phyloP scores from a whole-genome alignment of 202 grass and related monocot genomes.

The Setaria italica region DNA sequence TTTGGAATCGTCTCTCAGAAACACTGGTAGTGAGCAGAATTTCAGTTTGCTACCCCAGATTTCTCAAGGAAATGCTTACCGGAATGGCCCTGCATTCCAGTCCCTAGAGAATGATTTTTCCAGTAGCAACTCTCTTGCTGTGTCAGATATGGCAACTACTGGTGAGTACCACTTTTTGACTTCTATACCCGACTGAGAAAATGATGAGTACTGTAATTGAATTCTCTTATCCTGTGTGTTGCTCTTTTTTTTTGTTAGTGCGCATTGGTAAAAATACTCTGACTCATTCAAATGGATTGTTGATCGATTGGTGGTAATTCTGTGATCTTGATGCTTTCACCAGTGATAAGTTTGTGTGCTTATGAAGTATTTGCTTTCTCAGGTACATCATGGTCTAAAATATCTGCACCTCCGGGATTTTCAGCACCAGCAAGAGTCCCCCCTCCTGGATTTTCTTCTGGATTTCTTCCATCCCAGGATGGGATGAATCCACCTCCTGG shows the following conservation, averaged over 20 bases:
- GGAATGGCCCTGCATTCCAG: slow-evolving; percentile 56
- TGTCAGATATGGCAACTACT: slow-evolving; percentile 42
- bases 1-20: slow-evolving; percentile 61
- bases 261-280: slow-evolving; percentile 28
- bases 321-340: slow-evolving; percentile 40
- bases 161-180: slow-evolving; percentile 43
- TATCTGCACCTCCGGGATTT: slow-evolving; percentile 92
- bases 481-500: slow-evolving; percentile 56
- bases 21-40: slow-evolving; percentile 56
- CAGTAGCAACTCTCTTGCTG: slow-evolving; percentile 13
- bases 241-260: slow-evolving; percentile 7
- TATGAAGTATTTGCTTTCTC: slow-evolving; percentile 32
- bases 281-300: slow-evolving; percentile 2
- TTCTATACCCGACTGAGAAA: slow-evolving; percentile 13
- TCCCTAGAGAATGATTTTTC: slow-evolving; percentile 38
- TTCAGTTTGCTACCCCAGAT: slow-evolving; percentile 53
- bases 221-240: slow-evolving; percentile 15
- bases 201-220: slow-evolving; percentile 12
- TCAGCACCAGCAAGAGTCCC: slow-evolving; percentile 63
- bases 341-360: slow-evolving; percentile 1
- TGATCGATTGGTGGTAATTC: slow-evolving; percentile 14
- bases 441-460: slow-evolving; percentile 66
- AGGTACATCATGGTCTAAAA: slow-evolving; percentile 80
- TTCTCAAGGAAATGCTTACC: slow-evolving; percentile 57
- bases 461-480: slow-evolving; percentile 77